A percentile compares a stretch with the other conserved stretches of the same genome.
Conservation (phyloP, 208 protist species). For the Acanthamoeba castellanii region DNA sequence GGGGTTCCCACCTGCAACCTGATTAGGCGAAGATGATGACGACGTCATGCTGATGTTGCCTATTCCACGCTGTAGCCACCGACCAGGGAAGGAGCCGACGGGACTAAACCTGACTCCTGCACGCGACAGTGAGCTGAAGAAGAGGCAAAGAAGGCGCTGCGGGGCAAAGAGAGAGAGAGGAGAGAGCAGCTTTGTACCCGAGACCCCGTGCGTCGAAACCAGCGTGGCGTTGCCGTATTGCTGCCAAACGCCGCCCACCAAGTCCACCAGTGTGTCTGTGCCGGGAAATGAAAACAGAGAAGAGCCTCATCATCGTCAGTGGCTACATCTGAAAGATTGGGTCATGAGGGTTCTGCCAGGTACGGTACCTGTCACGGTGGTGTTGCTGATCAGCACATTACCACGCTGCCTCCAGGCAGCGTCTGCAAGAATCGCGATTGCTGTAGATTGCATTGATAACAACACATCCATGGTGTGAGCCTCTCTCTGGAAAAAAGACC, state of each 20-base stretch:
- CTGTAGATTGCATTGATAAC: not conserved
- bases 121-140: not conserved
- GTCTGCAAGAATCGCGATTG: not conserved
- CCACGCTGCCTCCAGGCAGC: not conserved
- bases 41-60: not conserved
- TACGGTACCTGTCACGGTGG: not conserved
- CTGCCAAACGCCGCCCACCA: not conserved
- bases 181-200: not conserved
- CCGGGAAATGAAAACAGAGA: not conserved
- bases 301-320: no score
- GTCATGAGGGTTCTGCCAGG: not conserved
- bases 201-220: not conserved
- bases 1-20: not conserved
- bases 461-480: no score
- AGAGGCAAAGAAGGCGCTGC: no score
- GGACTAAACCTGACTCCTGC: not conserved
- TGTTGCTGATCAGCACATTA: not conserved
- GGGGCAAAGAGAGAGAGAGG: no score
- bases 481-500: no score
- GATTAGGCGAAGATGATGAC: not conserved
- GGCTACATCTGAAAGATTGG: no score
- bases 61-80: not conserved
- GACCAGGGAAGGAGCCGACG: not conserved
- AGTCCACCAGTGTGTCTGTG: not conserved
- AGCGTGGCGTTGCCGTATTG: not conserved